phyloP scores from a whole-genome alignment of 1,284 basidiomycete species.

The Violaceomyces palustris region DNA sequence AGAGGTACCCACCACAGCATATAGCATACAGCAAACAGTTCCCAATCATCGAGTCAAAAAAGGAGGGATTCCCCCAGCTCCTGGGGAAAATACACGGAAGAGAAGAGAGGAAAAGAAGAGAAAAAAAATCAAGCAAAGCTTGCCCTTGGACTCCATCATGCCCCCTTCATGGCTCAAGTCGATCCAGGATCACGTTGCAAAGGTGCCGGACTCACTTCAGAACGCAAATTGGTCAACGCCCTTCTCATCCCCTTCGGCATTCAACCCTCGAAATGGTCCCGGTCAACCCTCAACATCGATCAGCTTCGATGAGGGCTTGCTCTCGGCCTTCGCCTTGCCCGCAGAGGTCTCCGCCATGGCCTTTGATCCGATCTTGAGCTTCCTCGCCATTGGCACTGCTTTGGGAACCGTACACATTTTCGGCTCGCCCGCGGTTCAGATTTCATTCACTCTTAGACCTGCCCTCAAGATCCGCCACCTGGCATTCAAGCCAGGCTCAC shows the following conservation, averaged over 20 bases:
- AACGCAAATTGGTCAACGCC: conserved; percentile 31
- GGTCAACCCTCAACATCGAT: too few species aligned
- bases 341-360: conserved; percentile 50
- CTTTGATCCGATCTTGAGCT: conserved; percentile 52
- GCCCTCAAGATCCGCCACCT: conserved; percentile 61
- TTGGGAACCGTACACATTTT: conserved; percentile 63
- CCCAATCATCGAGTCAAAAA: too few species aligned
- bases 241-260: conserved; percentile 23
- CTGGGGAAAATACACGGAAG: too few species aligned
- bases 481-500: conserved; percentile 61
- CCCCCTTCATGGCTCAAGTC: conserved; percentile 24
- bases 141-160: too few species aligned
- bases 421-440: conserved; percentile 64
- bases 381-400: conserved; percentile 66
- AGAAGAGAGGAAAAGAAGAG: too few species aligned
- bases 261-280: too few species aligned
- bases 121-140: too few species aligned
- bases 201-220: conserved; percentile 13
- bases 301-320: conserved; percentile 43
- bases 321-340: conserved; percentile 46
- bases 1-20: too few species aligned
- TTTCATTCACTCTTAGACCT: conserved; percentile 59
- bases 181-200: conserved; percentile 16
- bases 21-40: too few species aligned
- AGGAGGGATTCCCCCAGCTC: too few species aligned